Base-by-base conservation (phyloP, 768 basidiomycete species). In the Hydnum rufescens region DNA sequence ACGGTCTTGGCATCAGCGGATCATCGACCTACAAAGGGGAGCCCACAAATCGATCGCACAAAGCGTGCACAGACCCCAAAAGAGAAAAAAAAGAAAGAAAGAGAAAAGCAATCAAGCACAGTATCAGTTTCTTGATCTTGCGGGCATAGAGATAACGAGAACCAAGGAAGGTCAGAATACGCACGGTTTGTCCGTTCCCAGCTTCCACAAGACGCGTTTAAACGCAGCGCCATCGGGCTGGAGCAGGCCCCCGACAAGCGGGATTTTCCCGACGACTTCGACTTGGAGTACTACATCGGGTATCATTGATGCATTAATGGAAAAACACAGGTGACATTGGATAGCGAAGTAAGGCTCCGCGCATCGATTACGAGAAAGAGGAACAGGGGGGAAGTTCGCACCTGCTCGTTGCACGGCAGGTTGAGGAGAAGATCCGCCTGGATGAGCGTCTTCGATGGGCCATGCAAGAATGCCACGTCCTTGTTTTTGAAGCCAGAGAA, bases 371-470 rank as follows among this genome's bases (percentile, higher is more conserved):
- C n/a, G n/a, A n/a, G n/a, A n/a, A n/a, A n/a, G n/a, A n/a, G n/a
- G n/a, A n/a, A n/a, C n/a, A n/a, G n/a, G n/a, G n/a, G n/a, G n/a
- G n/a, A n/a, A n/a, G n/a, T n/a, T n/a, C 43, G n/a, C 13, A 61
- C 60, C 61, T 70, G 69, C 56, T 71, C 70, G 2, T 53, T 65
- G 1, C 64, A 60, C 0, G 70, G 70, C 2, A 71, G 63, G 61
- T 70, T 70, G 64, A 71, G 67, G 0, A 71, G 59, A 52, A 72
- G 60, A 54, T 72, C 71, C 18, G 67, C 70, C 52, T 68, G 59
- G 52, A 71, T 56, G 26, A 72, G 60, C 0, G 69, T 70, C 44
- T 64, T 63, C 47, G 60, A 62, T 0, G 68, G 64, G 19, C 61
- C 64, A 54, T 72, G 70, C 36, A 66, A 62, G 51, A 70, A 69